These are phyloP conservation scores for Coniochaeta prunicola DNA, from an alignment of 2,329 filamentous ascomycete species.

Conservation along the genomic window DNA sequence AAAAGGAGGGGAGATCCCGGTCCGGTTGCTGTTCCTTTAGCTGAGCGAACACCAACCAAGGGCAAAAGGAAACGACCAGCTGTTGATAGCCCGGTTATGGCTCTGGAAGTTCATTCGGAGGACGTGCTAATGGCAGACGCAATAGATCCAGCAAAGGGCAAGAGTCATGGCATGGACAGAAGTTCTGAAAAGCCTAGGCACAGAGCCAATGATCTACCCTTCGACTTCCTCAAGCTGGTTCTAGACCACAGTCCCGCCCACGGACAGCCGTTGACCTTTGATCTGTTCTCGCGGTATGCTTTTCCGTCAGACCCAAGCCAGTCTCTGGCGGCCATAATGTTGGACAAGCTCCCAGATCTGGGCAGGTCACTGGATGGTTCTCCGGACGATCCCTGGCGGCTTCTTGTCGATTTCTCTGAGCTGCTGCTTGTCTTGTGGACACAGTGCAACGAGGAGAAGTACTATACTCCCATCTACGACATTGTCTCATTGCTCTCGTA, in stretches of 20 bases:
- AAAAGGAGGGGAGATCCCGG: slow-evolving; percentile 29
- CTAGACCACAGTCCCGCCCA: slow-evolving; percentile 53
- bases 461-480: slow-evolving; percentile 57
- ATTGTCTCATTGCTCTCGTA: slow-evolving; percentile 59
- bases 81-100: slow-evolving; percentile 59
- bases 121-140: slow-evolving; percentile 26
- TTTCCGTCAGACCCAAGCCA: slow-evolving; percentile 57
- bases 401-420: slow-evolving; percentile 58
- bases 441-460: slow-evolving; percentile 55
- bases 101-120: slow-evolving; percentile 42
- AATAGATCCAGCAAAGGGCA: background rate
- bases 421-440: slow-evolving; percentile 62
- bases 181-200: background rate
- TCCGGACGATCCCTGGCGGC: slow-evolving; percentile 35
- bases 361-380: slow-evolving; percentile 28
- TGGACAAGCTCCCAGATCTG: slow-evolving; percentile 57
- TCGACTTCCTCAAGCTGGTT: slow-evolving; percentile 53
- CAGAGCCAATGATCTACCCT: slow-evolving; percentile 20
- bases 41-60: slow-evolving; percentile 56
- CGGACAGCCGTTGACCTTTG: slow-evolving; percentile 55
- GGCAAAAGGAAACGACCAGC: slow-evolving; percentile 62
- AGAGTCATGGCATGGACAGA: slow-evolving; percentile 7
- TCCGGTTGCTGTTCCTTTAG: slow-evolving; percentile 34
- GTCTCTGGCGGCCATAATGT: slow-evolving; percentile 59
- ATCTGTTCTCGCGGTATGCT: slow-evolving; percentile 55